Percentiles rank a stretch among this genome's conserved stretches.
phyloP scores from a whole-genome alignment of 306 rosid genomes.

The Prunus mume region DNA sequence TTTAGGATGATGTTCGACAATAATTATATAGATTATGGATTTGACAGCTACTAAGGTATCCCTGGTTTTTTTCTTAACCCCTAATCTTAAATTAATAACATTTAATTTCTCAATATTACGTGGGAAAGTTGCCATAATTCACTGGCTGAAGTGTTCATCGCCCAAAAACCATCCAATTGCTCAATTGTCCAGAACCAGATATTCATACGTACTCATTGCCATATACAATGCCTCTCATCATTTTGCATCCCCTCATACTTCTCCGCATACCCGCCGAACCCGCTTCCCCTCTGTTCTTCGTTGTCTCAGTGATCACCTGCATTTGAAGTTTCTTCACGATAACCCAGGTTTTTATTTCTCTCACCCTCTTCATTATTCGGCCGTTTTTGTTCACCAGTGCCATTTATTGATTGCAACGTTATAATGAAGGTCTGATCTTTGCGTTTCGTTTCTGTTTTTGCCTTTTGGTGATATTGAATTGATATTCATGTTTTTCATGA shows the following conservation, averaged over 20 bases:
- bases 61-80: background rate
- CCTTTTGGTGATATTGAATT: background rate
- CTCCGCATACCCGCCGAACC: background rate
- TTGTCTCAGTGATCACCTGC: background rate
- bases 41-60: background rate
- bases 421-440: background rate
- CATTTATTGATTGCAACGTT: background rate
- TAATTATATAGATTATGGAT: background rate
- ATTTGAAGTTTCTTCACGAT: conserved; percentile 4
- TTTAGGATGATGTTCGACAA: background rate
- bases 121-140: conserved; percentile 28
- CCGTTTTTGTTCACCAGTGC: background rate
- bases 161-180: conserved; percentile 12
- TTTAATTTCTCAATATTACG: background rate
- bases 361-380: background rate
- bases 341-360: conserved; percentile 12
- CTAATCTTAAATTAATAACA: background rate
- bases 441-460: background rate
- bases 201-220: conserved; percentile 2
- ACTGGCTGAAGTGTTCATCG: conserved; percentile 7
- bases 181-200: conserved; percentile 10
- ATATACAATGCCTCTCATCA: conserved; percentile 4
- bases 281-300: conserved; percentile 1
- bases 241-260: conserved; percentile 1
- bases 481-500: background rate